phyloP scores from a whole-genome alignment of 2,329 filamentous ascomycete genomes.

The Clonostachys chloroleuca region DNA sequence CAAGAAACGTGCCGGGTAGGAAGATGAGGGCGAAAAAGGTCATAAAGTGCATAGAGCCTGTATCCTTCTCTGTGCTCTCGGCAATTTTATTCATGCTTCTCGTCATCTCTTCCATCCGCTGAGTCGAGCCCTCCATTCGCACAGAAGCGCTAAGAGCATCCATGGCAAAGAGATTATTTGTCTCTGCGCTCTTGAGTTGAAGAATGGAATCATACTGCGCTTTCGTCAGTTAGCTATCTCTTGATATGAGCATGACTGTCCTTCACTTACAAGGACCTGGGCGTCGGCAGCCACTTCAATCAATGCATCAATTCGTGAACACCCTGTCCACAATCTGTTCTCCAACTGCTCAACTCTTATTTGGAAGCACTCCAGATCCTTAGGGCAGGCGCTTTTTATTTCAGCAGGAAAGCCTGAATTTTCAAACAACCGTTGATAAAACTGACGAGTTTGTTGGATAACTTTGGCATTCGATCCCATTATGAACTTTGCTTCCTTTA shows the following conservation, averaged over 20 bases:
- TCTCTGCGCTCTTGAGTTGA: not conserved
- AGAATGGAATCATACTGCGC: not conserved
- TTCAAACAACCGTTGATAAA: not conserved
- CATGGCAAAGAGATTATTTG: not conserved
- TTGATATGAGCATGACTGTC: not conserved
- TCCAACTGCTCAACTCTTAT: not conserved
- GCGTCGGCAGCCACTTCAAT: not conserved
- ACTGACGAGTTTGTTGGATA: not conserved
- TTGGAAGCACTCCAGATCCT: not conserved
- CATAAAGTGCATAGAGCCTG: not conserved
- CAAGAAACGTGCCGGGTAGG: not conserved
- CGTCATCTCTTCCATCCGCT: not conserved
- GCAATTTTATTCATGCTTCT: not conserved
- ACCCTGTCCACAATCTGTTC: not conserved
- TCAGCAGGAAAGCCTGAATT: not conserved
- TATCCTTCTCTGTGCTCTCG: not conserved
- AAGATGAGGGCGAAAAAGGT: slow-evolving; percentile 1
- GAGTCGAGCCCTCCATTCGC: not conserved
- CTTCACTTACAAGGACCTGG: not conserved
- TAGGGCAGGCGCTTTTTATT: not conserved
- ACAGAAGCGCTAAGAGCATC: not conserved
- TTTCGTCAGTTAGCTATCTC: not conserved
- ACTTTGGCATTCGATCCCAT: not conserved
- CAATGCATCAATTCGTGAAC: not conserved
- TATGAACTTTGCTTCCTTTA: not conserved